phyloP scores from a whole-genome alignment of 2,329 filamentous ascomycete genomes.

The Colletotrichum incanum region DNA sequence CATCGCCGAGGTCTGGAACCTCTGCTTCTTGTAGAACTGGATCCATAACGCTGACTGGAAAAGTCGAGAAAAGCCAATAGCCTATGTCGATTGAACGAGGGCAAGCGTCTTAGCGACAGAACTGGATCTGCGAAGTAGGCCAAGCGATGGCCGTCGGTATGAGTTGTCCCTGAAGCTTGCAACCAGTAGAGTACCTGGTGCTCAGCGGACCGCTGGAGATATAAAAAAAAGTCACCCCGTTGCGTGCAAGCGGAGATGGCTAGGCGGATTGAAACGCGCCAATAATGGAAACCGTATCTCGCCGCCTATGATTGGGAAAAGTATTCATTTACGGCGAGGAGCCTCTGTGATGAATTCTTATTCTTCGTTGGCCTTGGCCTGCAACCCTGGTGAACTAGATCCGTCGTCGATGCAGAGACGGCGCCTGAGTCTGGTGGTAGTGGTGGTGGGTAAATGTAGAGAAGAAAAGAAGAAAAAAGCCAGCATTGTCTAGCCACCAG shows the following conservation, averaged over 20 bases:
- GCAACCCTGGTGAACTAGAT: background rate
- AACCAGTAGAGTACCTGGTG: background rate
- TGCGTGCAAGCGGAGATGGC: background rate
- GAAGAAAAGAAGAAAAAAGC: background rate
- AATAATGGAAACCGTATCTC: background rate
- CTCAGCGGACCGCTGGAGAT: background rate
- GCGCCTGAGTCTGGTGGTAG: background rate
- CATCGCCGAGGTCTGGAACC: conserved; percentile 4
- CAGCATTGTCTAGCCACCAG: background rate
- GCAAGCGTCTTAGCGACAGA: background rate
- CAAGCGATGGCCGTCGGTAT: background rate
- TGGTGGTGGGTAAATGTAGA: background rate
- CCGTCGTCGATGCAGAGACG: background rate
- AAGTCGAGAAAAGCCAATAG: background rate
- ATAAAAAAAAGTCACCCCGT: background rate
- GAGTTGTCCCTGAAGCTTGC: background rate
- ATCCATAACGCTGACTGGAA: conserved; percentile 7
- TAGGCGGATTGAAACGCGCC: background rate
- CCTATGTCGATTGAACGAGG: background rate
- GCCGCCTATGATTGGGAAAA: background rate
- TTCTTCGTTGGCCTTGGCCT: no score
- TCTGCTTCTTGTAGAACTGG: background rate
- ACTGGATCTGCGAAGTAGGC: background rate
- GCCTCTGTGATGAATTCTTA: background rate
- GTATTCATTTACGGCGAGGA: background rate